Conservation (phyloP, 2,329 filamentous ascomycete species). For the Aphanocladium album region DNA sequence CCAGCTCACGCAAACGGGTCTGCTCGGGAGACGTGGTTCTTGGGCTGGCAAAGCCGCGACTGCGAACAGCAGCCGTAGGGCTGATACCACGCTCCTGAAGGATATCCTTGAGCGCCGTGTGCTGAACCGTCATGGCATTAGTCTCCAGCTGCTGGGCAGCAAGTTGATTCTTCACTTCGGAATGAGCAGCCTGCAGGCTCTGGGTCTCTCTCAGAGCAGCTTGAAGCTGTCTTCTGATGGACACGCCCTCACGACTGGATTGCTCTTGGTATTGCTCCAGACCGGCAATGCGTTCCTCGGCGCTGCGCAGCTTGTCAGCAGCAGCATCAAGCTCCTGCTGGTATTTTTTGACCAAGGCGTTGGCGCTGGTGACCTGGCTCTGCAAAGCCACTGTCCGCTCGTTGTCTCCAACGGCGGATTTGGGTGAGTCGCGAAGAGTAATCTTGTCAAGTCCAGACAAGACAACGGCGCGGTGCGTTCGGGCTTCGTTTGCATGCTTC, state of each 20-base stretch:
- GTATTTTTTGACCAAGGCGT: slow-evolving; percentile 77
- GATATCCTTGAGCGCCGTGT: slow-evolving; percentile 89
- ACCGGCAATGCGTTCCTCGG: slow-evolving; percentile 94
- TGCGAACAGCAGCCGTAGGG: slow-evolving; percentile 65
- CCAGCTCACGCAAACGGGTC: slow-evolving; percentile 73
- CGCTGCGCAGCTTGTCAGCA: slow-evolving; percentile 81
- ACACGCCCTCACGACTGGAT: slow-evolving; percentile 85
- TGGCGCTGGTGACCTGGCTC: slow-evolving; percentile 72
- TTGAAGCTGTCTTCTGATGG: slow-evolving; percentile 86
- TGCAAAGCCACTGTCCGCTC: slow-evolving; percentile 72
- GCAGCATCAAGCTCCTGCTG: slow-evolving; percentile 82
- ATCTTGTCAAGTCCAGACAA: slow-evolving; percentile 77
- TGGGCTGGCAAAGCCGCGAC: slow-evolving; percentile 64
- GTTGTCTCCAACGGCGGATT: slow-evolving; percentile 44
- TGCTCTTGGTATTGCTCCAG: slow-evolving; percentile 97
- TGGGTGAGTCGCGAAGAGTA: slow-evolving; percentile 46
- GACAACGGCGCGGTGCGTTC: slow-evolving; percentile 77
- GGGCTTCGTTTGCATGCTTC: slow-evolving; percentile 80
- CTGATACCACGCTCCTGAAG: slow-evolving; percentile 84
- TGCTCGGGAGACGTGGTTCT: slow-evolving; percentile 76
- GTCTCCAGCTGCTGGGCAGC: slow-evolving; percentile 85
- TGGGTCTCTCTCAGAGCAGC: slow-evolving; percentile 78
- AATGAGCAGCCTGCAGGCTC: slow-evolving; percentile 71
- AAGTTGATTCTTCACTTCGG: slow-evolving; percentile 75
- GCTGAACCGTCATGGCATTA: slow-evolving; percentile 89